These are phyloP conservation scores for Aspergillus luchuensis DNA, from an alignment of 2,329 filamentous ascomycete genomes.

Conservation along the genomic window DNA sequence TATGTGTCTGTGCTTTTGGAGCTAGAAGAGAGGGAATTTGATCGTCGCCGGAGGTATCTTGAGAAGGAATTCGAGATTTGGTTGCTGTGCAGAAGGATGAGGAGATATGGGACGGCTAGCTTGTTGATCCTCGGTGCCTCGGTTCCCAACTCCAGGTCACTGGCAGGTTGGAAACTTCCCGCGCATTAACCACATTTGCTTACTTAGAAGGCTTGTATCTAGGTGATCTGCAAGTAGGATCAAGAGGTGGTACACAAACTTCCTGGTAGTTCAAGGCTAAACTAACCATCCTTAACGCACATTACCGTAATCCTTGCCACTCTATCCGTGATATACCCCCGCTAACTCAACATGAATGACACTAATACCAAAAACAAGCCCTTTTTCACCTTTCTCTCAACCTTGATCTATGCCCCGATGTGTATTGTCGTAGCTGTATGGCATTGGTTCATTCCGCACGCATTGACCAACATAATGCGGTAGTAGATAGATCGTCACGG, in stretches of 20 bases:
- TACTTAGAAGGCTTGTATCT: neutral
- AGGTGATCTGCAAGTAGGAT: too few relatives aligned
- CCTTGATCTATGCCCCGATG: neutral
- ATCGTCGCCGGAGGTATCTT: neutral
- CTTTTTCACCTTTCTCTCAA: neutral
- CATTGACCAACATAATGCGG: neutral
- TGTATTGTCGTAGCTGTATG: neutral
- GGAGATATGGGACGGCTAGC: neutral
- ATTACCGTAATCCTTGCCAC: constrained; percentile 8
- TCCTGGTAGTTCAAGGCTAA: neutral
- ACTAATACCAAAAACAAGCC: constrained; percentile 1
- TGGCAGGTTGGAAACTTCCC: neutral
- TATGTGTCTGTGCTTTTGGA: neutral
- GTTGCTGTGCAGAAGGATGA: neutral
- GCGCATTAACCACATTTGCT: neutral
- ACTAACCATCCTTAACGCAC: constrained; percentile 14
- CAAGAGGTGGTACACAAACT: neutral
- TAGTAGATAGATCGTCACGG: neutral
- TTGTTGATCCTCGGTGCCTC: neutral
- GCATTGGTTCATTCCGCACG: neutral
- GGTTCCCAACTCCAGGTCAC: neutral
- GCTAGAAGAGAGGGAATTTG: neutral
- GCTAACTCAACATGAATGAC: neutral
- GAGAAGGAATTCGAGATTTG: neutral
- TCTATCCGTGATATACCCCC: constrained; percentile 2